These are phyloP conservation scores for Aspergillus campestris DNA, from an alignment of 495 filamentous ascomycete species.

Conservation along the genomic window DNA sequence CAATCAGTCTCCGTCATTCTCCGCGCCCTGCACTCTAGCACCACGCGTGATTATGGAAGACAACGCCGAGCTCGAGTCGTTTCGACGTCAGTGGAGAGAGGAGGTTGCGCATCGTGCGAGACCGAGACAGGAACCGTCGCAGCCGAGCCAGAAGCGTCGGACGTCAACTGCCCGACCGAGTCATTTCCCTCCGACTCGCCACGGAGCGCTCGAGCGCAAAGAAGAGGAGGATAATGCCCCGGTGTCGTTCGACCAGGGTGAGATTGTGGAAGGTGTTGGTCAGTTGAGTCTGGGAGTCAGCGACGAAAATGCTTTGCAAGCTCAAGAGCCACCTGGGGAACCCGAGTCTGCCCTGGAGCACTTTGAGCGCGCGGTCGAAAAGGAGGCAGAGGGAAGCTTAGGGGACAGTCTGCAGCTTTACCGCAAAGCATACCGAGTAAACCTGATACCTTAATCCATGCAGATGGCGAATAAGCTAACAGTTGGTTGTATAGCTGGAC, in stretches of 20 bases:
- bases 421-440: conserved; percentile 77
- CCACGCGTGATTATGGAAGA: conserved; percentile 40
- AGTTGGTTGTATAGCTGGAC: conserved; percentile 53
- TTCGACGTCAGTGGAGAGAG: conserved; percentile 74
- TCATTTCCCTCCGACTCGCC: conserved; percentile 26
- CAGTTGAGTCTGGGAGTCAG: conserved; percentile 21
- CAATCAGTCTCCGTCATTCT: conserved; percentile 11
- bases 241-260: conserved; percentile 30
- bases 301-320: conserved; percentile 26
- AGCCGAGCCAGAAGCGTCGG: conserved; percentile 15
- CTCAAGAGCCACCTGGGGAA: conserved; percentile 30
- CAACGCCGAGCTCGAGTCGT: conserved; percentile 69
- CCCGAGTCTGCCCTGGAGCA: conserved; percentile 80
- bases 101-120: conserved; percentile 58
- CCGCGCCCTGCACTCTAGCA: conserved; percentile 1
- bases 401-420: conserved; percentile 88
- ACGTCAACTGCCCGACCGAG: conserved; percentile 15
- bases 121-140: conserved; percentile 8
- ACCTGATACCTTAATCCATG: conserved; percentile 5
- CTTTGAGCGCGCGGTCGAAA: conserved; percentile 87
- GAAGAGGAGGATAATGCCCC: conserved; percentile 33
- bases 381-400: conserved; percentile 71
- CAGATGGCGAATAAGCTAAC: conserved; percentile 8
- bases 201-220: conserved; percentile 27
- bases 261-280: conserved; percentile 33